phyloP scores from a whole-genome alignment of 768 basidiomycete species.

The Pisolithus orientalis region DNA sequence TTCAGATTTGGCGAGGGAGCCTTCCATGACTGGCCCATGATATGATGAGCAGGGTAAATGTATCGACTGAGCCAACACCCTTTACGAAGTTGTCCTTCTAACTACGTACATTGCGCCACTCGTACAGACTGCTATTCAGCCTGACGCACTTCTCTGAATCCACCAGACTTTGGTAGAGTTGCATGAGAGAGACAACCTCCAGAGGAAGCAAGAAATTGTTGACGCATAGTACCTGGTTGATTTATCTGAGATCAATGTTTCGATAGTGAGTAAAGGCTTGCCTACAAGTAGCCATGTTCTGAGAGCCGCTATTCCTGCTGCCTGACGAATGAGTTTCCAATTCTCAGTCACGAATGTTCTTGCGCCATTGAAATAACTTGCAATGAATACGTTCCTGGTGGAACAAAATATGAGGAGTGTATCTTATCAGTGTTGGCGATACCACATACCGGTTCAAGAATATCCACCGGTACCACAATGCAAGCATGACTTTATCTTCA shows the following conservation, averaged over 20 bases:
- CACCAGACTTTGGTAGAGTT: constrained; percentile 49
- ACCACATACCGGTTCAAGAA: constrained; percentile 46
- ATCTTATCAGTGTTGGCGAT: neutral
- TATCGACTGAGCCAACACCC: too few species aligned
- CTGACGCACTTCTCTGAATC: constrained; percentile 5
- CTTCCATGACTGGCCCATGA: constrained; percentile 83
- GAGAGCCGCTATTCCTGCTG: constrained; percentile 63
- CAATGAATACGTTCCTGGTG: constrained; percentile 48
- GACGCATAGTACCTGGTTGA: constrained; percentile 44
- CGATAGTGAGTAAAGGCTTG: neutral
- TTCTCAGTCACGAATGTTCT: constrained; percentile 52
- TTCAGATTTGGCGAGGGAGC: constrained; percentile 81
- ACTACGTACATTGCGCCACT: too few species aligned
- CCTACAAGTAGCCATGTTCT: constrained; percentile 56
- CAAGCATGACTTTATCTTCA: constrained; percentile 74
- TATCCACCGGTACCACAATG: constrained; percentile 75
- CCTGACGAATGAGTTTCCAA: constrained; percentile 60
- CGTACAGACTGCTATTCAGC: neutral
- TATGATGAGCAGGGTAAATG: too few species aligned
- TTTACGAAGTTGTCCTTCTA: neutral
- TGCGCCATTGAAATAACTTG: constrained; percentile 47
- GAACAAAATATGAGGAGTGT: neutral
- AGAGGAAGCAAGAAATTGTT: constrained; percentile 46
- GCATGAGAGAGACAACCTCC: constrained; percentile 46
- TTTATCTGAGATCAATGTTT: neutral